Conservation (phyloP, 192 early-diverging fungal species). For the Coemansia sp. region DNA sequence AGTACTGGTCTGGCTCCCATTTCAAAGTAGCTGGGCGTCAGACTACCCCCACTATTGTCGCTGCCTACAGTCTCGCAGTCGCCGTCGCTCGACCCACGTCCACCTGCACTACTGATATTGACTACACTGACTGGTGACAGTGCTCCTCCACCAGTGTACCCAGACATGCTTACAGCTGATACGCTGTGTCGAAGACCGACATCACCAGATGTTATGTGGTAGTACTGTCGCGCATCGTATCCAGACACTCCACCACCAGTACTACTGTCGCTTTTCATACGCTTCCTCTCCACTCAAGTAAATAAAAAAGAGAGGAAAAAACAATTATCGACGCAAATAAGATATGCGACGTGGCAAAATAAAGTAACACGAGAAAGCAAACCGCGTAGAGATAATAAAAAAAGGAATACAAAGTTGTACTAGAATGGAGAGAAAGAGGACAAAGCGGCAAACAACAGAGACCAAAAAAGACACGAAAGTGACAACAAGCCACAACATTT, state of each 20-base stretch:
- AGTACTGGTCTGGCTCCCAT: background rate
- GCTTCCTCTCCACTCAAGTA: background rate
- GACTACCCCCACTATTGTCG: constrained; percentile 3
- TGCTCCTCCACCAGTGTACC: background rate
- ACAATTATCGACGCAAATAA: no score
- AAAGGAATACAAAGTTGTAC: background rate
- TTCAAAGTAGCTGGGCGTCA: constrained; percentile 10
- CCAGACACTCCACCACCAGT: background rate
- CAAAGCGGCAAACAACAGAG: background rate
- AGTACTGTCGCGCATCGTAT: background rate
- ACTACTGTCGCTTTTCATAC: background rate
- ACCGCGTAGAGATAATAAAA: background rate
- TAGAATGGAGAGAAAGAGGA: background rate
- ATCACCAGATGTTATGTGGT: background rate
- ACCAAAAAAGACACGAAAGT: background rate
- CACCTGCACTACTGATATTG: background rate
- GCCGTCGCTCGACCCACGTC: constrained; percentile 23
- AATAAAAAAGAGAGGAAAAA: background rate
- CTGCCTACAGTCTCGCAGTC: constrained; percentile 19
- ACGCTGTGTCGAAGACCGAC: background rate
- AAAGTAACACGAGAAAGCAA: background rate
- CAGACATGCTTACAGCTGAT: background rate
- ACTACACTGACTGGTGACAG: background rate
- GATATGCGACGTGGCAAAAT: background rate
- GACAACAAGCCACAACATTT: background rate